Conservation (phyloP, 768 basidiomycete species). For the Lepiota brunneoincarnata region DNA sequence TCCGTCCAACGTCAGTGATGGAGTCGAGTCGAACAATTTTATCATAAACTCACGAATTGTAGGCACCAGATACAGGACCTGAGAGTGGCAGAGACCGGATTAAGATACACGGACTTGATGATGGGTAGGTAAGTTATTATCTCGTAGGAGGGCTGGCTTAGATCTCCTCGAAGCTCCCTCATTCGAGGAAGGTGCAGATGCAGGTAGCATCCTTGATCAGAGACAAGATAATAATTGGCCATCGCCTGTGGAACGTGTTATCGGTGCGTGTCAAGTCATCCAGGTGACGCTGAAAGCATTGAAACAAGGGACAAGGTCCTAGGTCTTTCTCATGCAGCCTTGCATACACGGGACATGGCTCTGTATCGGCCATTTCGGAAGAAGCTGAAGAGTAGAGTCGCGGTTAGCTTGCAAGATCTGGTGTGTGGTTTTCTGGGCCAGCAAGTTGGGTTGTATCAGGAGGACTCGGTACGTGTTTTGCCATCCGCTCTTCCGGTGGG, state of each 20-base stretch:
- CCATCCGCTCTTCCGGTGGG: background rate
- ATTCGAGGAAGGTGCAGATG: conserved; percentile 47
- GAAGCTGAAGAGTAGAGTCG: conserved; percentile 32
- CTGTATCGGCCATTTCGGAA: conserved; percentile 49
- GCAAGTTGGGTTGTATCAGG: conserved; percentile 38
- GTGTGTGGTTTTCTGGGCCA: conserved; percentile 44
- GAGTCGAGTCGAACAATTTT: background rate
- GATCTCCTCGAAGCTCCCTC: conserved; percentile 34
- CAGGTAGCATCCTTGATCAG: conserved; percentile 39
- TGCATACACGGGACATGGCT: conserved; percentile 54
- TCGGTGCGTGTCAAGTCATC: conserved; percentile 33
- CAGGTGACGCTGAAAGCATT: background rate
- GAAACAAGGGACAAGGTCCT: conserved; percentile 36
- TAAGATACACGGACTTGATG: conserved; percentile 36
- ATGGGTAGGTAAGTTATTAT: conserved; percentile 28
- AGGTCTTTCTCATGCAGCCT: conserved; percentile 47
- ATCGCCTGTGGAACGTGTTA: conserved; percentile 50
- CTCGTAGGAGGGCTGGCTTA: background rate
- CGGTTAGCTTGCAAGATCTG: conserved; percentile 38
- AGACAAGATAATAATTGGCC: conserved; percentile 54
- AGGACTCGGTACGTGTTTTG: conserved; percentile 38
- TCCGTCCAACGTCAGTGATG: conserved; percentile 51
- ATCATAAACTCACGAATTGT: background rate
- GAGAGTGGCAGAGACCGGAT: conserved; percentile 43
- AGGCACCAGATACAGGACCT: conserved; percentile 49